phyloP scores from a whole-genome alignment of 2,329 filamentous ascomycete species.

The Graphiopsis chlorocephala region DNA sequence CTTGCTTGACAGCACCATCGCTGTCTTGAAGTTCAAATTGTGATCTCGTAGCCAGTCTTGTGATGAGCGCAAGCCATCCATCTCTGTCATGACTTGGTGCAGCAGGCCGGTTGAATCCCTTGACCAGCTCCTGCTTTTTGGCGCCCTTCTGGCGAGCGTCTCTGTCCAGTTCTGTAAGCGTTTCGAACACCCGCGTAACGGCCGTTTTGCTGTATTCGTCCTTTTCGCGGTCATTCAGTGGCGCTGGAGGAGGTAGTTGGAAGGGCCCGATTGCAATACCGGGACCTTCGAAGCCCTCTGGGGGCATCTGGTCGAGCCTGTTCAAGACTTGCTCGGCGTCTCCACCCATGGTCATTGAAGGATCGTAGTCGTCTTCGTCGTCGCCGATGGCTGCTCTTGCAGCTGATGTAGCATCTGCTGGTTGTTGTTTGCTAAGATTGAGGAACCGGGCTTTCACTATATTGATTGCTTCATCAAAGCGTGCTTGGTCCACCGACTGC shows the following conservation, averaged over 20 bases:
- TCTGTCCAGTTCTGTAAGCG: conserved; percentile 72
- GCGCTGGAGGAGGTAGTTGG: conserved; percentile 72
- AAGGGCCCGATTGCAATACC: conserved; percentile 68
- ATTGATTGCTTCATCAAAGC: conserved; percentile 71
- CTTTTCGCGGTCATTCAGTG: conserved; percentile 68
- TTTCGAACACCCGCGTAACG: conserved; percentile 72
- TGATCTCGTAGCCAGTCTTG: conserved; percentile 78
- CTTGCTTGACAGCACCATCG: conserved; percentile 46
- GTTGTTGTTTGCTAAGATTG: conserved; percentile 32
- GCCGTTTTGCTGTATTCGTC: conserved; percentile 72
- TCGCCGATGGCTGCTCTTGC: conserved; percentile 39
- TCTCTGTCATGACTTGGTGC: conserved; percentile 75
- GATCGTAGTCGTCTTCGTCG: conserved; percentile 92
- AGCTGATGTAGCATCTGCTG: conserved; percentile 28
- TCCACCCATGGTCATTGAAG: conserved; percentile 75
- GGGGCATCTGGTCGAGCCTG: conserved; percentile 68
- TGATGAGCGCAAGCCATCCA: conserved; percentile 86
- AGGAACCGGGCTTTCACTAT: conserved; percentile 48
- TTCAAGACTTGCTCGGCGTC: conserved; percentile 75
- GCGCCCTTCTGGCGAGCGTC: conserved; percentile 47
- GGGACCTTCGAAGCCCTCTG: conserved; percentile 33
- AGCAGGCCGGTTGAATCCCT: conserved; percentile 70
- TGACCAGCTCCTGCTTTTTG: conserved; percentile 51
- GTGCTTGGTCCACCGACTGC: conserved; percentile 64
- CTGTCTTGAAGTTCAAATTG: conserved; percentile 65